Evolutionary conservation across 2,329 filamentous ascomycete species (phyloP).

Genomic region (Alternaria sp.): DNA sequence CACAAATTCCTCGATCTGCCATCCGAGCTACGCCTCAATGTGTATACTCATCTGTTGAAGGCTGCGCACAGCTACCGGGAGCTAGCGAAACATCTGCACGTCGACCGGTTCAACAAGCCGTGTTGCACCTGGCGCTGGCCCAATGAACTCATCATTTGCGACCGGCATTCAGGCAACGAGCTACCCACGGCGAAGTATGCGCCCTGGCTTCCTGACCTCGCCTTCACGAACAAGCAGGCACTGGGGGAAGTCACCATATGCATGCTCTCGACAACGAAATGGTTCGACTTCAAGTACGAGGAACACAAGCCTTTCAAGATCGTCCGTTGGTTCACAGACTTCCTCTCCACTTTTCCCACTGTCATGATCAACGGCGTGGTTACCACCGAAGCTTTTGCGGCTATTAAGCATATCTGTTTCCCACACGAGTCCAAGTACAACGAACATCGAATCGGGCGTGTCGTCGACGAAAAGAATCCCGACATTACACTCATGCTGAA

Average conservation of each 20-base stretch:
- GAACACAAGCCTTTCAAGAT: background rate
- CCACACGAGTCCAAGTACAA: background rate
- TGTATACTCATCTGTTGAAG: background rate
- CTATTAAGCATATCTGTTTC: background rate
- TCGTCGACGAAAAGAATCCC: background rate
- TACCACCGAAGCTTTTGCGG: background rate
- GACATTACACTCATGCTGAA: background rate
- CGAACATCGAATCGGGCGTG: background rate
- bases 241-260: background rate
- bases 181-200: background rate
- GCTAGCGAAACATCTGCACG: background rate
- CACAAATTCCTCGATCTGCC: background rate
- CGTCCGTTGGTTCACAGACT: background rate
- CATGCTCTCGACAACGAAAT: background rate
- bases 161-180: background rate
- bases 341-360: background rate
- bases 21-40: background rate
- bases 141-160: background rate
- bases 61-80: background rate
- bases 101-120: background rate
- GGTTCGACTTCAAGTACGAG: slow-evolving; percentile 1
- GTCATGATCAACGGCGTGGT: background rate
- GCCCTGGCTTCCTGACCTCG: background rate
- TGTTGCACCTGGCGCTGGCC: slow-evolving; percentile 3
- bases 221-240: background rate